Percentiles rank a stretch among this genome's conserved stretches.
Conservation (phyloP, 1,139 yeast species). For the Trichomonascaceae sp. region DNA sequence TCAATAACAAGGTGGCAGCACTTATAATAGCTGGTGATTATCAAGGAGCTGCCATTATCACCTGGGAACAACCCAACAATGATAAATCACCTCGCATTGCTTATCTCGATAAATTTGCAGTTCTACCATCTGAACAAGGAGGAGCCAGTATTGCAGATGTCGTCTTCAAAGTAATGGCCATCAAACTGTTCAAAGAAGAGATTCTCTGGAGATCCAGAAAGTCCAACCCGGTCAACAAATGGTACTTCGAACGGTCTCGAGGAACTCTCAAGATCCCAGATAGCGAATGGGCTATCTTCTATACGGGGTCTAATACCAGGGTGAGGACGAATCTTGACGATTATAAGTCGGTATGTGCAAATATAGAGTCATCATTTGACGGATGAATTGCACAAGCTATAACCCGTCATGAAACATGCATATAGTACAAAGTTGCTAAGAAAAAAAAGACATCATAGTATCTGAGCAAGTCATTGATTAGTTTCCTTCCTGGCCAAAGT, state of each 20-base stretch:
- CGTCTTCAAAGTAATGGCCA: constrained; percentile 71
- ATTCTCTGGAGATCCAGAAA: constrained; percentile 85
- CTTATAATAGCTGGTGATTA: constrained; percentile 86
- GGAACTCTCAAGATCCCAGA: constrained; percentile 56
- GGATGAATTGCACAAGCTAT: constrained; percentile 1
- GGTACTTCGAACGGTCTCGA: constrained; percentile 90
- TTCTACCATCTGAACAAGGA: constrained; percentile 75
- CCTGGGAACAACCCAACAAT: constrained; percentile 53
- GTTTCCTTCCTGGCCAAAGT: constrained; percentile 96
- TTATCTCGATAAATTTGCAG: constrained; percentile 90
- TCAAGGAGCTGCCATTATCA: constrained; percentile 90
- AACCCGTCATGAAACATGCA: constrained; percentile 2
- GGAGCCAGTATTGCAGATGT: constrained; percentile 91
- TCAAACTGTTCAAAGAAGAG: constrained; percentile 62
- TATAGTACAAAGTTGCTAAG: constrained; percentile 4
- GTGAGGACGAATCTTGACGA: constrained; percentile 30
- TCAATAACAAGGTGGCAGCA: constrained; percentile 63
- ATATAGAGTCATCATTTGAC: constrained; percentile 39
- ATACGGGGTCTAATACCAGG: constrained; percentile 47
- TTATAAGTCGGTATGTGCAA: constrained; percentile 38
- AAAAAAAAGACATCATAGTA: not conserved
- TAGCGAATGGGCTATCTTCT: constrained; percentile 64
- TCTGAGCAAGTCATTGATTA: constrained; percentile 24
- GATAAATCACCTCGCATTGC: constrained; percentile 34
- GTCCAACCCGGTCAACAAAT: constrained; percentile 85